Percentiles rank a stretch among this genome's conserved stretches.
Conservation (phyloP, 1,284 basidiomycete genomes). For the Naganishia sp. region DNA sequence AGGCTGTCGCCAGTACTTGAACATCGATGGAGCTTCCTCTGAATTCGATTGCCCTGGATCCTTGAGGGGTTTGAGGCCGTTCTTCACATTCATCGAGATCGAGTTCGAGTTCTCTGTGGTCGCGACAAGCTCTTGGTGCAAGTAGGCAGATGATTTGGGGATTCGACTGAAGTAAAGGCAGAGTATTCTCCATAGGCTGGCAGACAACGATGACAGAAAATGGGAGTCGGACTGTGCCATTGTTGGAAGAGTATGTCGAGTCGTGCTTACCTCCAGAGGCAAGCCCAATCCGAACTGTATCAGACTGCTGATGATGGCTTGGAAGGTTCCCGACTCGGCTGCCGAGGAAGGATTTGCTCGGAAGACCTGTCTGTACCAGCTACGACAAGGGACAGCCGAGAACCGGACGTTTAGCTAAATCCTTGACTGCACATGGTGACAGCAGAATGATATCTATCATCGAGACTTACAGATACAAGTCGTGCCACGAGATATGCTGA, state of each 20-base stretch:
- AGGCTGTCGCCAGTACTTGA: background rate
- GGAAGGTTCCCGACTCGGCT: background rate
- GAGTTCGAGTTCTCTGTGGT: background rate
- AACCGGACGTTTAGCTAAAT: background rate
- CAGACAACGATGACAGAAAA: background rate
- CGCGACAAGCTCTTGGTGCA: constrained; percentile 2
- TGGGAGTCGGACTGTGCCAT: background rate
- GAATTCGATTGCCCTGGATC: background rate
- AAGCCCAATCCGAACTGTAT: constrained; percentile 7
- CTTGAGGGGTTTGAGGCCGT: constrained; percentile 3
- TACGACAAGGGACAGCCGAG: background rate
- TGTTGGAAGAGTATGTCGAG: background rate
- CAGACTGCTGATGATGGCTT: background rate
- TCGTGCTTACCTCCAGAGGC: background rate
- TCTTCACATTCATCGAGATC: background rate
- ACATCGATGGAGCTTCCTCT: background rate
- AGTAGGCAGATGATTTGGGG: constrained; percentile 7
- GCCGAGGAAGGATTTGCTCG: background rate
- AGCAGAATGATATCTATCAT: background rate
- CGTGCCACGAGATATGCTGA: constrained; percentile 8
- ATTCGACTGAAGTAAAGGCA: constrained; percentile 12
- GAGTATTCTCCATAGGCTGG: constrained; percentile 8
- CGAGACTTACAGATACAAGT: constrained; percentile 11
- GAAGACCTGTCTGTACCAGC: constrained; percentile 24
- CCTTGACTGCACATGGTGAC: too few species aligned